These are phyloP conservation scores for Pinus albicaulis DNA, from an alignment of 75 land plant species.

Conservation along the genomic window DNA sequence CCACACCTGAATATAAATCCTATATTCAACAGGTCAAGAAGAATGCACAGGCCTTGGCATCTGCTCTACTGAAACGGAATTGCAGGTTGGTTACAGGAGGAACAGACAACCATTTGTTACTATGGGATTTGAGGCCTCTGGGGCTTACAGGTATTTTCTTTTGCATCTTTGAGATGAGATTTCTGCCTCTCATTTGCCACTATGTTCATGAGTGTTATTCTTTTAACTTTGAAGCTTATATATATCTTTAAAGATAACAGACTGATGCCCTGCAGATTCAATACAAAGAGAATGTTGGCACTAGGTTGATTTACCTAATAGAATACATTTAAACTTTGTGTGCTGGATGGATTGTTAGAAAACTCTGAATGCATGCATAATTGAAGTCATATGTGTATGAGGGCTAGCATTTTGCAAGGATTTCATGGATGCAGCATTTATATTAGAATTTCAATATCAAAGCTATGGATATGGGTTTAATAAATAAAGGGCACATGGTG, in stretches of 20 bases:
- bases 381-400: neutral
- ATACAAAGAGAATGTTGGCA: neutral
- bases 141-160: slow-evolving; percentile 63
- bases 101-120: slow-evolving; percentile 92
- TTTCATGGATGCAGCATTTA: neutral
- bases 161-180: slow-evolving; percentile 1
- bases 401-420: neutral
- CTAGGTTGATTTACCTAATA: neutral
- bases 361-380: neutral
- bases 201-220: neutral
- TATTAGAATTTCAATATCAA: neutral
- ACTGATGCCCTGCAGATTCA: neutral
- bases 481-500: no score
- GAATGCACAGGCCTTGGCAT: slow-evolving; percentile 89
- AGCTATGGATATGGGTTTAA: no score
- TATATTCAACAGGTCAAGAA: slow-evolving; percentile 88
- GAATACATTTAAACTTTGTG: neutral
- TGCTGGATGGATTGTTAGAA: neutral
- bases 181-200: neutral
- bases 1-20: slow-evolving; percentile 69
- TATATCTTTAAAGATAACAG: neutral
- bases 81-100: slow-evolving; percentile 94
- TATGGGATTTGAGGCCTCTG: slow-evolving; percentile 84
- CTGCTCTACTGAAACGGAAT: slow-evolving; percentile 67
- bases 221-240: neutral